These are phyloP conservation scores for Tricholoma sp. DNA, from an alignment of 768 basidiomycete genomes.

Conservation along the genomic window DNA sequence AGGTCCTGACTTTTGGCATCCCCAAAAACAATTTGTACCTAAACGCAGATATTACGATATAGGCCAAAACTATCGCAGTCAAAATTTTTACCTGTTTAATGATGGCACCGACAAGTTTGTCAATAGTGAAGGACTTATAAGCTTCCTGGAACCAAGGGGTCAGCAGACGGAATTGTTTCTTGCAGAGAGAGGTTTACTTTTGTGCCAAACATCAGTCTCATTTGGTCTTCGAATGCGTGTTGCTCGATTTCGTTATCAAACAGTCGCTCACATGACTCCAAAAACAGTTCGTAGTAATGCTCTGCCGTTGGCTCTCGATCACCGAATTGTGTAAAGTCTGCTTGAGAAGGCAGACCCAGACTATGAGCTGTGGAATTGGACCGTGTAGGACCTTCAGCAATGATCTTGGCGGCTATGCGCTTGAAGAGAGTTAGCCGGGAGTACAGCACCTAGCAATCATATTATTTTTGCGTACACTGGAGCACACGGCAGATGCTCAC, in stretches of 20 bases:
- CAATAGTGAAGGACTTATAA: conserved; percentile 90
- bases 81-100: conserved; percentile 72
- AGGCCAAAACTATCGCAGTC: not conserved
- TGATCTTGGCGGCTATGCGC: conserved; percentile 49
- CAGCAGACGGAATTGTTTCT: not conserved
- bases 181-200: conserved; percentile 38
- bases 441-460: conserved; percentile 61
- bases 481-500: conserved; percentile 36
- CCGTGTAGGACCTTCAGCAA: conserved; percentile 19
- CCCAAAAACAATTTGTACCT: conserved; percentile 65
- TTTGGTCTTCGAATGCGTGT: conserved; percentile 82
- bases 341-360: conserved; percentile 22
- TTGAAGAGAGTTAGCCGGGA: conserved; percentile 80
- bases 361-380: conserved; percentile 21
- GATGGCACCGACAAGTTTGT: conserved; percentile 83
- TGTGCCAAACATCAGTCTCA: conserved; percentile 83
- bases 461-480: conserved; percentile 3
- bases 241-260: conserved; percentile 94
- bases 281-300: conserved; percentile 76
- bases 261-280: conserved; percentile 84
- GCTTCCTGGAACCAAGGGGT: conserved; percentile 42
- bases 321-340: conserved; percentile 22
- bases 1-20: conserved; percentile 72
- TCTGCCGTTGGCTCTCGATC: conserved; percentile 42
- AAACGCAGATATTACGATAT: not conserved